Conservation (phyloP, 1,139 yeast genomes). For the Pichia sp. region DNA sequence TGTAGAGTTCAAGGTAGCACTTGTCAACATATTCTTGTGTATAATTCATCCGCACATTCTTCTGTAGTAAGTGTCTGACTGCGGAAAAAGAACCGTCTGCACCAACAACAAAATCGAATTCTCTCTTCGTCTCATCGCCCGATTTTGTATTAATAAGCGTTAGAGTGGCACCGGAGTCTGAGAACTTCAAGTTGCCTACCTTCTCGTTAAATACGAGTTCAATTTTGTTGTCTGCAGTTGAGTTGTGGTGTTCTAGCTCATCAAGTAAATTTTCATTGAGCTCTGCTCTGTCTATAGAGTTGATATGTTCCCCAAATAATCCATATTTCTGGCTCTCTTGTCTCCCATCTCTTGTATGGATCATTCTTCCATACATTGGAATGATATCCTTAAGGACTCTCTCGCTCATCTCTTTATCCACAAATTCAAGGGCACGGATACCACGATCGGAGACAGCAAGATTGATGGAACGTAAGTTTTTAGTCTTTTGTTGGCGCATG, state of each 20-base stretch:
- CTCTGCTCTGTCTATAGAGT: slow-evolving; percentile 72
- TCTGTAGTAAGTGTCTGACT: slow-evolving; percentile 64
- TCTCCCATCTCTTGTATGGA: slow-evolving; percentile 61
- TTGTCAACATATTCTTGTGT: slow-evolving; percentile 79
- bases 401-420: slow-evolving; percentile 52
- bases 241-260: slow-evolving; percentile 41
- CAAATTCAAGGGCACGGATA: slow-evolving; percentile 55
- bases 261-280: slow-evolving; percentile 60
- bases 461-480: slow-evolving; percentile 62
- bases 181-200: slow-evolving; percentile 27
- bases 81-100: slow-evolving; percentile 85
- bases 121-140: no score
- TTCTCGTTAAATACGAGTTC: slow-evolving; percentile 51
- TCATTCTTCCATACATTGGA: slow-evolving; percentile 89
- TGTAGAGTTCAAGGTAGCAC: slow-evolving; percentile 73
- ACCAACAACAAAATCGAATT: slow-evolving; percentile 58
- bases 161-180: slow-evolving; percentile 5
- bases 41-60: slow-evolving; percentile 60
- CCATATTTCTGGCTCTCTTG: slow-evolving; percentile 74
- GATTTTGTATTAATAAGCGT: background rate
- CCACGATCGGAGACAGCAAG: slow-evolving; percentile 86
- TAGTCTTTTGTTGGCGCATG: slow-evolving; percentile 22
- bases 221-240: slow-evolving; percentile 31
- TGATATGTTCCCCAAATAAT: slow-evolving; percentile 75
- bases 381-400: slow-evolving; percentile 54